phyloP scores from a whole-genome alignment of 768 basidiomycete species.

The Roridomyces roridus region DNA sequence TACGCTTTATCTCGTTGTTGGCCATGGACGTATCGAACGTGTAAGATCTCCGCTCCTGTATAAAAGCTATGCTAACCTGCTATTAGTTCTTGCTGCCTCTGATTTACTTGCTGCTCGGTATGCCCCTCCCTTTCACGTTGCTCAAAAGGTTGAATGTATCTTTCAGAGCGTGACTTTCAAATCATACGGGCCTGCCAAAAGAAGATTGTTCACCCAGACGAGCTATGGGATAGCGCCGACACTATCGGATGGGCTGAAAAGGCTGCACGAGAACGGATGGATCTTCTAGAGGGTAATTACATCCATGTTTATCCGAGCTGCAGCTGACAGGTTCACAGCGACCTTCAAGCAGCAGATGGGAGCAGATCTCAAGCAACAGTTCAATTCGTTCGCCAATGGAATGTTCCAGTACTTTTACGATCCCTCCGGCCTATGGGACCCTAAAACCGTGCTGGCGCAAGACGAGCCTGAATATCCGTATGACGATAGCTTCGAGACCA shows the following conservation, averaged over 20 bases:
- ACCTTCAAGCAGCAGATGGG: slow-evolving; percentile 31
- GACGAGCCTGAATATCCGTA: slow-evolving; percentile 25
- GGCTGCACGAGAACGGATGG: slow-evolving; percentile 29
- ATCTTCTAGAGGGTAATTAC: slow-evolving; percentile 30
- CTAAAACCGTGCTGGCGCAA: slow-evolving; percentile 20
- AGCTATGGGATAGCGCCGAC: slow-evolving; percentile 30
- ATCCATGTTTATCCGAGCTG: not conserved
- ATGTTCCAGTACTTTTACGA: slow-evolving; percentile 28
- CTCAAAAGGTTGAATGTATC: no score
- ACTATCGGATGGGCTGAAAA: slow-evolving; percentile 25
- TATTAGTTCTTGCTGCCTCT: slow-evolving; percentile 40
- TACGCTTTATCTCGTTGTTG: slow-evolving; percentile 34
- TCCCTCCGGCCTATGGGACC: slow-evolving; percentile 19
- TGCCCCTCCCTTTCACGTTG: no score
- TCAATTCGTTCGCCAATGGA: slow-evolving; percentile 32
- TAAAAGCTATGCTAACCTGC: not conserved
- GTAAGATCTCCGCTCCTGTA: slow-evolving; percentile 27
- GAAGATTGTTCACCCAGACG: slow-evolving; percentile 32
- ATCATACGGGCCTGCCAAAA: slow-evolving; percentile 35
- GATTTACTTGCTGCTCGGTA: slow-evolving; percentile 36
- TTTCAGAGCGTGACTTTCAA: slow-evolving; percentile 30
- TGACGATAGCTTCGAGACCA: slow-evolving; percentile 20
- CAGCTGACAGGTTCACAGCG: slow-evolving; percentile 9
- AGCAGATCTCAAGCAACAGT: slow-evolving; percentile 29
- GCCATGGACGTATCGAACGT: slow-evolving; percentile 40